Base-by-base conservation (phyloP, 2,329 filamentous ascomycete genomes). In the Aureobasidium lini region DNA sequence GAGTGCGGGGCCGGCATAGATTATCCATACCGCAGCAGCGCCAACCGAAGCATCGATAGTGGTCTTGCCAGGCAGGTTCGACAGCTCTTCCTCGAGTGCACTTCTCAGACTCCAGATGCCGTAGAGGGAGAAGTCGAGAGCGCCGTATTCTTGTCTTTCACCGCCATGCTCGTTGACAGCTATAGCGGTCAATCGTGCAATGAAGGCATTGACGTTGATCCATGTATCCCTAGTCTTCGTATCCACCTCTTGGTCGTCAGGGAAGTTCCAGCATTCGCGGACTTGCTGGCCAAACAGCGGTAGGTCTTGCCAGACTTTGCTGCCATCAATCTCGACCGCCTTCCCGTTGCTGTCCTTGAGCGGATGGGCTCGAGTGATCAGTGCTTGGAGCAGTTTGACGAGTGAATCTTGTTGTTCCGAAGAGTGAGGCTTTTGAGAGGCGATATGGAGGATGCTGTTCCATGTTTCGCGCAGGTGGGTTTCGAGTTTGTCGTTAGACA, bases 251-350 rank as follows among this genome's bases (percentile, higher is more conserved):
- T 58, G 15, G 34, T 40, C 18, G 15, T 31, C 23, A 9, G 54
- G 54, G 16, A 58, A 58, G 36, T 58, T 58, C 54, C 54, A 58
- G 34, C 43, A 48, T 58, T 39, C 42, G 8, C 54, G 42, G 13
- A 37, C 42, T 40, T 48, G 43, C 18, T 39, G 42, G 9, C 54
- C 54, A 16, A 58, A 42, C 18, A 58, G 29, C 10, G 54, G 54
- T 8, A 58, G 34, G 10, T 36, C 54, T 6, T n/a, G 23, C 43
- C 43, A 58, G 18, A 58, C 32, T 42, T 31, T 39, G 23, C 23
- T 40, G 23, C 43, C 54, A 10, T 48, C 39, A 15, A 48, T n/a
- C n/a, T 40, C 54, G 15, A 44, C 23, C 8, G n/a, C 48, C 23
- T 31, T 40, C 7, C 43, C 18, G 9, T 58, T 49, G 3, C 10